A percentile compares a stretch with the other conserved stretches of the same genome.
phyloP scores from a whole-genome alignment of 2,329 filamentous ascomycete species.

The Atkinsonella texensis region DNA sequence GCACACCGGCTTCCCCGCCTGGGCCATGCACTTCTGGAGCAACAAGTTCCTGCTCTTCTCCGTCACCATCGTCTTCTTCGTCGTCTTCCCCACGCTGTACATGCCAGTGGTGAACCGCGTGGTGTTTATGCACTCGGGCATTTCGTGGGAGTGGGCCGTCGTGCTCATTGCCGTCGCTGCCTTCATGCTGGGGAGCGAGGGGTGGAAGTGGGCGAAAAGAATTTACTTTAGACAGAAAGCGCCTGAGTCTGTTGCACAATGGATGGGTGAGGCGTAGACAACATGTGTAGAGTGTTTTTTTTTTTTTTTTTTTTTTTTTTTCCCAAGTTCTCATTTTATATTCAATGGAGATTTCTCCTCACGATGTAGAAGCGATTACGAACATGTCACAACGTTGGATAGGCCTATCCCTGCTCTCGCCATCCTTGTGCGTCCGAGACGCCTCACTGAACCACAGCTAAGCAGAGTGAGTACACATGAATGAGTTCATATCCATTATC shows the following conservation, averaged over 20 bases:
- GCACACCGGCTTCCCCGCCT: conserved; percentile 33
- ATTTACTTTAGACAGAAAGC: conserved; percentile 30
- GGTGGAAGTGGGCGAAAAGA: conserved; percentile 57
- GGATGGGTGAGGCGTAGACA: neutral
- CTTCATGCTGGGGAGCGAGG: conserved; percentile 53
- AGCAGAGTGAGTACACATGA: no score
- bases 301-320: no score
- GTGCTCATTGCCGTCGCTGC: conserved; percentile 48
- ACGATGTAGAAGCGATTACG: no score
- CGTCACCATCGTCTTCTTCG: conserved; percentile 40
- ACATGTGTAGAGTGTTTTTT: no score
- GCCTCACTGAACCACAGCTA: no score
- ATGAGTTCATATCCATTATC: neutral
- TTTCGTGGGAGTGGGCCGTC: conserved; percentile 59
- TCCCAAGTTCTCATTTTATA: no score
- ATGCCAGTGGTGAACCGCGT: conserved; percentile 54
- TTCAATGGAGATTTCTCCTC: no score
- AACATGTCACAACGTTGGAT: no score
- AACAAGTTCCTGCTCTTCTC: conserved; percentile 42
- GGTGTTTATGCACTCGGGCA: conserved; percentile 55
- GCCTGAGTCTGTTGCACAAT: neutral
- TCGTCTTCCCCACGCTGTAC: conserved; percentile 50
- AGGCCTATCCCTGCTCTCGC: no score
- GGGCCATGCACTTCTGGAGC: conserved; percentile 41
- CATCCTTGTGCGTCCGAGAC: no score